These are phyloP conservation scores for Naegleria gruberi DNA, from an alignment of 208 protist species.

Conservation along the genomic window DNA sequence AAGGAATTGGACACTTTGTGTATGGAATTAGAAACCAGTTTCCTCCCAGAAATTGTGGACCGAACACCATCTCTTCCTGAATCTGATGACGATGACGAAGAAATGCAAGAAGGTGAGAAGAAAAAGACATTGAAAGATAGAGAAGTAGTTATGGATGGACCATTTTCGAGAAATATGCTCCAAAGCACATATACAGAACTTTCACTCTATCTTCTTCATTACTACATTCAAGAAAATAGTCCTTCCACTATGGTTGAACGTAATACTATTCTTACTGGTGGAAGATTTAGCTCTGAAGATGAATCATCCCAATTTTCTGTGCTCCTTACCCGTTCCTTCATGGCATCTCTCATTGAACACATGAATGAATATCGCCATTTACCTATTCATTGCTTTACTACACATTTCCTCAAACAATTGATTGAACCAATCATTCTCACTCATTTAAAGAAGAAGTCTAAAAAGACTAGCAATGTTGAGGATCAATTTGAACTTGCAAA, in stretches of 20 bases:
- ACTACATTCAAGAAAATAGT: neutral
- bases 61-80: neutral
- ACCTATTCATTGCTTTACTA: neutral
- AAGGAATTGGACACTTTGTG: neutral
- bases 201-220: neutral
- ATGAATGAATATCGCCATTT: neutral
- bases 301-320: neutral
- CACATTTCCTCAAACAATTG: neutral
- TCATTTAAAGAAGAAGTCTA: neutral
- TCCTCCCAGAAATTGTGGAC: neutral
- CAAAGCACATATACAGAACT: neutral
- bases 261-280: neutral
- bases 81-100: neutral
- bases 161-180: neutral
- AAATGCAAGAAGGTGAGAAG: neutral
- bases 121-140: neutral
- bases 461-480: neutral
- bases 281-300: neutral
- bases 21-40: neutral
- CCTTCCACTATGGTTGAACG: neutral
- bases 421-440: neutral
- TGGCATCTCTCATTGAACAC: neutral
- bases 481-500: neutral
- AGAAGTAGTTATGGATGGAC: neutral
- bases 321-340: neutral